Base-by-base conservation (phyloP, 768 basidiomycete species). In the Kwoniella dejecticola region DNA sequence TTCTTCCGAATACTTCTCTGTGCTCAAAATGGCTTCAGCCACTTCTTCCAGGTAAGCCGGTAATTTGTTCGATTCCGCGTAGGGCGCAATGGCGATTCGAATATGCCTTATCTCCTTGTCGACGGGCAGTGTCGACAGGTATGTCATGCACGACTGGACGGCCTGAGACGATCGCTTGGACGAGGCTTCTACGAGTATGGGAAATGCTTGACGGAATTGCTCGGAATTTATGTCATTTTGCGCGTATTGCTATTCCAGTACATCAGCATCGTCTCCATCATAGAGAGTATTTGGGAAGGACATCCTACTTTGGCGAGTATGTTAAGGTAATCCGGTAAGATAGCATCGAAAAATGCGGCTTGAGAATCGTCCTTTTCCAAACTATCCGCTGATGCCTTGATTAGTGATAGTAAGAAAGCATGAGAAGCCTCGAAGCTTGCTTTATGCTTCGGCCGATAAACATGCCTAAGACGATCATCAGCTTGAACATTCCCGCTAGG, bases 391-490 rank as follows among this genome's bases (percentile, higher is more conserved):
- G 66, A 49, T 0, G 59, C 31, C 13, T 42, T 24, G 1, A 74
- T 11, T 3, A 67, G 19, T 6, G 70, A 61, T 4, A 71, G 48
- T 21, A 71, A n/a, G 29, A 68, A 58, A 0, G 66, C 58, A 55
- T 74, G 72, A 24, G 72, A 66, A 55, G 72, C 68, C 57, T 71
- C 68, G 54, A 74, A 74, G 36, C 52, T 62, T 2, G 56, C 4
- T 41, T 44, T 42, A 36, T 68, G 60, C 2, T 15, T n/a, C 2
- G 63, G 41, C 26, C 52, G 31, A 1, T 31, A 12, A 8, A 68
- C 44, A 36, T 62, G 52, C 29, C 69, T 64, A 12, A 17, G 12
- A 17, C 0, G 17, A 13, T 27, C 12, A 29, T 49, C 26, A 52
- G 30, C 59, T 53, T 7, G 19, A 19, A n/a, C n/a, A 19, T 38